phyloP scores from a whole-genome alignment of 2,329 filamentous ascomycete genomes.

The Claviceps paspali region DNA sequence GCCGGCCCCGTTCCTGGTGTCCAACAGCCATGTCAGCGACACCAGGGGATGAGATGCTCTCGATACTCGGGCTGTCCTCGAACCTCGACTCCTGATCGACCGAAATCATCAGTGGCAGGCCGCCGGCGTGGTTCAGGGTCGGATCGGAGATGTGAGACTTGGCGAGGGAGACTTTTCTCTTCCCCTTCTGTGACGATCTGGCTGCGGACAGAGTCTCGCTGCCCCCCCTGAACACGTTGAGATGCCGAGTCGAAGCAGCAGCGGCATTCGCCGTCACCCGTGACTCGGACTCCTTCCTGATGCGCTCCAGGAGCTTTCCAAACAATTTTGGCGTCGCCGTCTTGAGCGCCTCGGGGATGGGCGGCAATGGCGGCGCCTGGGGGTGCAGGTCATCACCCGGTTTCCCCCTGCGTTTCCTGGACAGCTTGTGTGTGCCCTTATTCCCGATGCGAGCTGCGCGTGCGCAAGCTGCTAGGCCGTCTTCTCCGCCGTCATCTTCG shows the following conservation, averaged over 20 bases:
- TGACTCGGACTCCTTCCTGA: slow-evolving; percentile 11
- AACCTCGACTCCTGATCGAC: background rate
- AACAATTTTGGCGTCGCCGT: slow-evolving; percentile 13
- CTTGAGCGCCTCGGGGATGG: slow-evolving; percentile 16
- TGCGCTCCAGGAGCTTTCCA: slow-evolving; percentile 14
- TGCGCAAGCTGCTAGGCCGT: background rate
- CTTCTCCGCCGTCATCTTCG: slow-evolving; percentile 14
- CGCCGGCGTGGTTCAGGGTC: slow-evolving; percentile 5
- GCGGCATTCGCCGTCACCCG: background rate
- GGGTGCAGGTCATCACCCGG: slow-evolving; percentile 9
- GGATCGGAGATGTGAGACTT: slow-evolving; percentile 14
- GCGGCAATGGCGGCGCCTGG: background rate
- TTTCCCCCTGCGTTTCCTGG: slow-evolving; percentile 4
- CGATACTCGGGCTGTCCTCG: background rate
- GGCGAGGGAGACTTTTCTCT: slow-evolving; percentile 7
- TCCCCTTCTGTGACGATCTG: slow-evolving; percentile 3
- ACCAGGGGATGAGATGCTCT: background rate
- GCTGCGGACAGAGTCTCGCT: background rate
- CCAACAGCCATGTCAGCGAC: background rate
- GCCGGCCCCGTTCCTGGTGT: background rate
- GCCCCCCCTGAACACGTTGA: background rate
- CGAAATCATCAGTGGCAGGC: background rate
- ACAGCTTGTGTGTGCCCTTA: background rate
- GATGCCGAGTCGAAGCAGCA: background rate
- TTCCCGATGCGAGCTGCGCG: background rate